Percentiles rank a stretch among this genome's conserved stretches.
These are phyloP conservation scores for Xylaria nigripes DNA, from an alignment of 495 filamentous ascomycete genomes.

Conservation along the genomic window DNA sequence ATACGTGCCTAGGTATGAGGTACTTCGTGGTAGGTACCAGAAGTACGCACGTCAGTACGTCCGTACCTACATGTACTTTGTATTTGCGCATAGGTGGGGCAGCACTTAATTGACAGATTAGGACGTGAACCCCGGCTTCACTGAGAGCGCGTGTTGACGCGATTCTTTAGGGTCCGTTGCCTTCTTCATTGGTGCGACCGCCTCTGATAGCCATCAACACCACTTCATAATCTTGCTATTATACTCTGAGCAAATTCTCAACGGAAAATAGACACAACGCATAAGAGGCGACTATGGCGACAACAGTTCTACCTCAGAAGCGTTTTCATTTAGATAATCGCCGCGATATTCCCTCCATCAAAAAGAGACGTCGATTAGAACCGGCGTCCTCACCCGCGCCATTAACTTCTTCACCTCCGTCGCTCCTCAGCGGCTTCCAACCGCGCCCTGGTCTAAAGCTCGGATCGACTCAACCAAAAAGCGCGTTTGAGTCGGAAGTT, in stretches of 20 bases:
- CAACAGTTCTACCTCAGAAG: slow-evolving; percentile 44
- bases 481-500: slow-evolving; percentile 86
- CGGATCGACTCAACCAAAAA: slow-evolving; percentile 77
- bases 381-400: slow-evolving; percentile 6
- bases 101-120: slow-evolving; percentile 15
- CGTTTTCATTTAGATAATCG: slow-evolving; percentile 44
- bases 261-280: not conserved
- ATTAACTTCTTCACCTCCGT: slow-evolving; percentile 42
- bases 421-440: slow-evolving; percentile 51
- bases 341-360: slow-evolving; percentile 33
- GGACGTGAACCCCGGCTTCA: slow-evolving; percentile 7
- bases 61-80: not conserved
- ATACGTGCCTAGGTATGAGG: too few species aligned
- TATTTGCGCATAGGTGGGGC: not conserved
- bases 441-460: slow-evolving; percentile 51
- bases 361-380: slow-evolving; percentile 76
- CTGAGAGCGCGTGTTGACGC: slow-evolving; percentile 20
- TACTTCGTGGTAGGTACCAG: too few species aligned
- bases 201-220: not conserved
- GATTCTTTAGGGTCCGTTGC: slow-evolving; percentile 10
- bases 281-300: slow-evolving; percentile 29
- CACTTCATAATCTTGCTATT: slow-evolving; percentile 1
- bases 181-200: not conserved
- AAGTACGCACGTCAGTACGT: too few species aligned
- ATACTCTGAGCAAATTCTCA: not conserved